These are phyloP conservation scores for Penicillium glabrum DNA, from an alignment of 2,329 filamentous ascomycete genomes.

Conservation along the genomic window DNA sequence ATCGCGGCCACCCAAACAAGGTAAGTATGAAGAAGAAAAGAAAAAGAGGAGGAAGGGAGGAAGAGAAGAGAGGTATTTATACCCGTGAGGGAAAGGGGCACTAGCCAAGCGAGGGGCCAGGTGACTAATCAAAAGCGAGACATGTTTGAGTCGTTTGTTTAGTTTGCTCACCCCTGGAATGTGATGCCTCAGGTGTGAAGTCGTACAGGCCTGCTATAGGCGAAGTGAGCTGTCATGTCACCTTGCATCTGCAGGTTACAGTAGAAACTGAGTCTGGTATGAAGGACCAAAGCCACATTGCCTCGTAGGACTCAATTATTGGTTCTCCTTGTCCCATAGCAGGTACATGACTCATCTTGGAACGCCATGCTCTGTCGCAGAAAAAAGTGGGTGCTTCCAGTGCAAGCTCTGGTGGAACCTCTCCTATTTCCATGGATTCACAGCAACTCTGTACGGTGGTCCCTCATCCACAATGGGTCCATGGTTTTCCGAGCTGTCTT, in stretches of 20 bases:
- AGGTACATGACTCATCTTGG: background rate
- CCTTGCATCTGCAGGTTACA: conserved; percentile 11
- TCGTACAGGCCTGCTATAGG: background rate
- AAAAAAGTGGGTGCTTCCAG: conserved; percentile 10
- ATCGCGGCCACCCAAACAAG: conserved; percentile 51
- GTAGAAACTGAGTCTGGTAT: background rate
- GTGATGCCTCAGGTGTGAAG: background rate
- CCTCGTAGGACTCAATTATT: conserved; percentile 18
- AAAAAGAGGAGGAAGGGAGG: conserved; percentile 31
- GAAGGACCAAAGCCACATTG: conserved; percentile 1
- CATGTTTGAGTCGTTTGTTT: background rate
- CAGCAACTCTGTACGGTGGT: conserved; percentile 10
- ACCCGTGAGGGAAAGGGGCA: background rate
- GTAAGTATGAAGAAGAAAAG: conserved; percentile 53
- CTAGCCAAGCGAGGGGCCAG: conserved; percentile 4
- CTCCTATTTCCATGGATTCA: conserved; percentile 16
- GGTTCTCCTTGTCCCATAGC: conserved; percentile 10
- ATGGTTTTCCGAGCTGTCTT: background rate
- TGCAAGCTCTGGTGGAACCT: conserved; percentile 24
- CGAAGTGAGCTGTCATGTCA: conserved; percentile 9
- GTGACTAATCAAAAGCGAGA: conserved; percentile 6
- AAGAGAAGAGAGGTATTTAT: conserved; percentile 31
- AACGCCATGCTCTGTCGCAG: background rate
- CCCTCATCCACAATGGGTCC: conserved; percentile 3
- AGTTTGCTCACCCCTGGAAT: background rate